phyloP scores from a whole-genome alignment of 192 early-diverging fungal genomes.

The Backusella psychrophila region DNA sequence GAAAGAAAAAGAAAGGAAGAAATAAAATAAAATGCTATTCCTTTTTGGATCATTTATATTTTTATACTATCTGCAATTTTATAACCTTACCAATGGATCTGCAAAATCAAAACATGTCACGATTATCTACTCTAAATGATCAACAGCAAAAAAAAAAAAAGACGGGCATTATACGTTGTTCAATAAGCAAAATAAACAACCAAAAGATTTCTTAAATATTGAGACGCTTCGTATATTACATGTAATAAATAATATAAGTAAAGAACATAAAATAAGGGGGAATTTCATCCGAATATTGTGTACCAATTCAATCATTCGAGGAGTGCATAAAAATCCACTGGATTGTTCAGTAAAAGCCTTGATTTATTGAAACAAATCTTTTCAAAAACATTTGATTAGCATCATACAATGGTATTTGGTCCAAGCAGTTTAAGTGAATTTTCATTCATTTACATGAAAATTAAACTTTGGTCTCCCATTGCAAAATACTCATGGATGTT shows the following conservation, averaged over 20 bases:
- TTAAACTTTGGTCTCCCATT: background rate
- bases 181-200: background rate
- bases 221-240: background rate
- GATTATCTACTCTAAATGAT: background rate
- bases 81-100: constrained; percentile 1
- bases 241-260: too few species aligned
- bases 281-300: too few species aligned
- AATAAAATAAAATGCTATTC: background rate
- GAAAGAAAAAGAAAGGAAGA: background rate
- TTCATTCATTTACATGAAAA: background rate
- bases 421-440: background rate
- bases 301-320: too few species aligned
- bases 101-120: background rate
- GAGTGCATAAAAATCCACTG: too few species aligned
- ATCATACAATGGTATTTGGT: too few species aligned
- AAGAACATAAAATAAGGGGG: too few species aligned
- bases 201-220: background rate
- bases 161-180: background rate
- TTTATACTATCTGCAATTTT: background rate
- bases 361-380: too few species aligned
- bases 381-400: too few species aligned
- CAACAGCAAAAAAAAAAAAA: background rate
- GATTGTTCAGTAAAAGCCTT: too few species aligned
- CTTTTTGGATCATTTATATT: background rate
- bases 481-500: background rate